A percentile compares a stretch with the other conserved stretches of the same genome.
phyloP scores from a whole-genome alignment of 2,329 filamentous ascomycete species.

The Didymella arachidicola region DNA sequence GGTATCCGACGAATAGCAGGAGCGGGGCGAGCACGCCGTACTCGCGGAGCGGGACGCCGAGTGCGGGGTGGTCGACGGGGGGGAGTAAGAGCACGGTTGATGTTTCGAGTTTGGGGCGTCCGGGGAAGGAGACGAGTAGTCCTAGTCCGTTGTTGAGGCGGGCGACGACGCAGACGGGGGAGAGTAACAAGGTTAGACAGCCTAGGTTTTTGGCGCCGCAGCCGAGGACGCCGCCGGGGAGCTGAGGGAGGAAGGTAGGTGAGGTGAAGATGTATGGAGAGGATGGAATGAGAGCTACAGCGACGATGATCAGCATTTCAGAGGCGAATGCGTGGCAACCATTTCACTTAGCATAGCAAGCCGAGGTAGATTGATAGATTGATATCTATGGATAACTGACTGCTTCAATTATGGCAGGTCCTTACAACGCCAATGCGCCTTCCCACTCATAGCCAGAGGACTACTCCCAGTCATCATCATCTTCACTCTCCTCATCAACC shows the following conservation, averaged over 20 bases:
- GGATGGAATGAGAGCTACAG: neutral
- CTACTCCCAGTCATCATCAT: constrained; percentile 77
- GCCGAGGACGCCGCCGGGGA: constrained; percentile 6
- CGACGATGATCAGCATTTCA: neutral
- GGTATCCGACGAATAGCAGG: constrained; percentile 36
- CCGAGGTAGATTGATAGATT: neutral
- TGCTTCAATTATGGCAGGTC: neutral
- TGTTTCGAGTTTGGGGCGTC: constrained; percentile 7
- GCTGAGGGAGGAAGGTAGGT: neutral
- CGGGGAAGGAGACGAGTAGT: neutral
- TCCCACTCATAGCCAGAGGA: neutral
- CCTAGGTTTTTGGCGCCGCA: constrained; percentile 25
- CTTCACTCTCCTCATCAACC: constrained; percentile 65
- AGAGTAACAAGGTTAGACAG: constrained; percentile 27
- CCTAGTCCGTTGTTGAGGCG: constrained; percentile 47
- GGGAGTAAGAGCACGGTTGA: constrained; percentile 3
- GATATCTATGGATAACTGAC: neutral
- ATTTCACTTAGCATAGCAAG: neutral
- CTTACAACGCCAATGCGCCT: neutral
- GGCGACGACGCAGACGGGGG: constrained; percentile 42
- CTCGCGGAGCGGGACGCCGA: constrained; percentile 28
- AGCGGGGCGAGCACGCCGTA: constrained; percentile 15
- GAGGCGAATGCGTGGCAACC: neutral
- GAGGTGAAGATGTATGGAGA: neutral
- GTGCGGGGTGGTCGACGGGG: neutral